Conservation (phyloP, 2,329 filamentous ascomycete species). For the Clarireedia sp. region DNA sequence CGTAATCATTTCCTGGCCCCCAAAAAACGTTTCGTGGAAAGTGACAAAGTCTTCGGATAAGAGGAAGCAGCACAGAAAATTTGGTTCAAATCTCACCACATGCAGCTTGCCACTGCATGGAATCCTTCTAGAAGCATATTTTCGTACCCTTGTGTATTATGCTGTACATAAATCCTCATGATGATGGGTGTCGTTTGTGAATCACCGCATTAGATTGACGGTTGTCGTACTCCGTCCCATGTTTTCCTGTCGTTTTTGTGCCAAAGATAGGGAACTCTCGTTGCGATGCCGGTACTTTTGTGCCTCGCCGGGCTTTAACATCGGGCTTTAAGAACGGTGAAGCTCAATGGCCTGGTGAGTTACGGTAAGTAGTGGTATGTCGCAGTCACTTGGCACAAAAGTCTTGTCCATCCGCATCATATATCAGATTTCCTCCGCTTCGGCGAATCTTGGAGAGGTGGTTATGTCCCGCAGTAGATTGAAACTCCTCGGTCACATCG, state of each 20-base stretch:
- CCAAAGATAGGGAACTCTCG: neutral
- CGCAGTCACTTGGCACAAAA: neutral
- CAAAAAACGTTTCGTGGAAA: neutral
- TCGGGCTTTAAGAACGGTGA: neutral
- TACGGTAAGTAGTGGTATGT: neutral
- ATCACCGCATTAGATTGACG: neutral
- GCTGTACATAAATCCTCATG: neutral
- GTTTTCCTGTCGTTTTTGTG: neutral
- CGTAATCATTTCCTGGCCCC: neutral
- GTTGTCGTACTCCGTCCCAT: neutral
- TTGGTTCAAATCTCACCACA: neutral
- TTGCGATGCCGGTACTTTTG: neutral
- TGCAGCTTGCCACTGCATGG: neutral
- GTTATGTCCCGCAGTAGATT: too few species aligned
- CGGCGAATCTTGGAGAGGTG: neutral
- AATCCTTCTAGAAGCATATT: slow-evolving; percentile 4
- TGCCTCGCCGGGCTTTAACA: neutral
- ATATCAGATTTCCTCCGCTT: neutral
- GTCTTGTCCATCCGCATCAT: neutral
- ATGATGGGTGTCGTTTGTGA: neutral
- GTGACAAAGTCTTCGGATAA: neutral
- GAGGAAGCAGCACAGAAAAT: neutral
- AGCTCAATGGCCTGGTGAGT: neutral
- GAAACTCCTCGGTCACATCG: slow-evolving; percentile 1
- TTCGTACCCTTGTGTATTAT: neutral